Percentiles rank a stretch among this genome's conserved stretches.
Conservation (phyloP, 257 asterid species). For the Nicotiana benthamiana region DNA sequence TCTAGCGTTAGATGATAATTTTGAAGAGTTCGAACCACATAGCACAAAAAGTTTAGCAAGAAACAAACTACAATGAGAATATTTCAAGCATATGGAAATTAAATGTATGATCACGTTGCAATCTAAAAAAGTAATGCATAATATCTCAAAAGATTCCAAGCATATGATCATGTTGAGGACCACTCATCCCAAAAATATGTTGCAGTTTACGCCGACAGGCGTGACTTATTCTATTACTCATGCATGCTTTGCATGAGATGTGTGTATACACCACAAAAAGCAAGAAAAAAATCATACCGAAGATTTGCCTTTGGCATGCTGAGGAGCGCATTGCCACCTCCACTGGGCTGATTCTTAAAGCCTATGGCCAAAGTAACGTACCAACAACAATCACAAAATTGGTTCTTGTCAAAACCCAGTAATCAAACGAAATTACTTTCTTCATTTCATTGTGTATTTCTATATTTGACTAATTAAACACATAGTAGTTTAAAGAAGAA, state of each 20-base stretch:
- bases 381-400: neutral
- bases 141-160: neutral
- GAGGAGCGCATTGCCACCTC: neutral
- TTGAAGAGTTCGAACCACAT: too few relatives aligned
- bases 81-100: neutral
- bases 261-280: neutral
- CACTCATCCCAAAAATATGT: neutral
- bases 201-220: conserved; percentile 4
- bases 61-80: neutral
- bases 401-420: neutral
- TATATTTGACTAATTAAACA: neutral
- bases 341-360: neutral
- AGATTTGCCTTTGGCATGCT: conserved; percentile 9
- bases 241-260: conserved; percentile 11
- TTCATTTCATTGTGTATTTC: neutral
- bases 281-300: neutral
- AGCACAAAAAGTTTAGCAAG: neutral
- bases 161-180: conserved; percentile 2
- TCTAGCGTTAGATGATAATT: too few relatives aligned
- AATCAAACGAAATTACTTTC: neutral
- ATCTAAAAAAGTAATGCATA: neutral
- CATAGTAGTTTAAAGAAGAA: neutral
- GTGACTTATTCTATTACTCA: conserved; percentile 2
- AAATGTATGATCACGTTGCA: neutral
- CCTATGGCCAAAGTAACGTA: neutral